These are phyloP conservation scores for Trebouxia gelatinosa DNA, from an alignment of 163 green algal genomes.

Conservation along the genomic window DNA sequence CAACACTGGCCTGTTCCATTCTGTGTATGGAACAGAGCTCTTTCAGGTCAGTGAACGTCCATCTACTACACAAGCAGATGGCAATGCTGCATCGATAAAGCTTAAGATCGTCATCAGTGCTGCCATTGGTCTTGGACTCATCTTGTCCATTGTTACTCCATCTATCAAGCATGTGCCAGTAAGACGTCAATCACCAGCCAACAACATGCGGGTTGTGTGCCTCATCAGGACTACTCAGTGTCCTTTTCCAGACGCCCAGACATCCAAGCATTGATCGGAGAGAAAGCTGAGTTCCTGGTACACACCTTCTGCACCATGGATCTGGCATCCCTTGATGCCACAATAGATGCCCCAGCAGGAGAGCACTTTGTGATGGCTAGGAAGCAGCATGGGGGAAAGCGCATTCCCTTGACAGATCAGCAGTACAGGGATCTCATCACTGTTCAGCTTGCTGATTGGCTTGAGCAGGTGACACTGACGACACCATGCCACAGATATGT, in stretches of 20 bases:
- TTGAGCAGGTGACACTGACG: neutral
- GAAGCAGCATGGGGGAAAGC: constrained; percentile 22
- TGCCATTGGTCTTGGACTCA: too few species aligned
- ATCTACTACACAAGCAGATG: neutral
- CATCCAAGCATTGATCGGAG: constrained; percentile 19
- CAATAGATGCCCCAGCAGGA: constrained; percentile 10
- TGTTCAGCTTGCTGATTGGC: constrained; percentile 28
- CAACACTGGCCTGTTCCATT: constrained; percentile 17
- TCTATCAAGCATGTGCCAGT: neutral
- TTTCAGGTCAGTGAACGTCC: constrained; percentile 10
- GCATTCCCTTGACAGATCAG: constrained; percentile 22
- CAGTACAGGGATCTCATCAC: constrained; percentile 22
- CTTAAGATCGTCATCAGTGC: too few species aligned
- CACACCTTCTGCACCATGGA: constrained; percentile 30
- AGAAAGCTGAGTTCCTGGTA: constrained; percentile 13
- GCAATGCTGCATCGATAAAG: too few species aligned
- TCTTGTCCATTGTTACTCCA: neutral
- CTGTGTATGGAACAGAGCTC: constrained; percentile 24
- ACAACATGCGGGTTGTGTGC: too few species aligned
- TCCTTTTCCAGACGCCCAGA: constrained; percentile 2
- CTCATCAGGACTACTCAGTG: constrained; percentile 29
- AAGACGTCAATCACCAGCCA: too few species aligned
- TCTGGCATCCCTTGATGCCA: constrained; percentile 25
- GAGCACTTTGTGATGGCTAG: constrained; percentile 20
- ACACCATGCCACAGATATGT: neutral